Percentiles rank a stretch among this genome's conserved stretches.
Evolutionary conservation across 2,329 filamentous ascomycete genomes (phyloP).

Genomic region (Alternaria brassicae): DNA sequence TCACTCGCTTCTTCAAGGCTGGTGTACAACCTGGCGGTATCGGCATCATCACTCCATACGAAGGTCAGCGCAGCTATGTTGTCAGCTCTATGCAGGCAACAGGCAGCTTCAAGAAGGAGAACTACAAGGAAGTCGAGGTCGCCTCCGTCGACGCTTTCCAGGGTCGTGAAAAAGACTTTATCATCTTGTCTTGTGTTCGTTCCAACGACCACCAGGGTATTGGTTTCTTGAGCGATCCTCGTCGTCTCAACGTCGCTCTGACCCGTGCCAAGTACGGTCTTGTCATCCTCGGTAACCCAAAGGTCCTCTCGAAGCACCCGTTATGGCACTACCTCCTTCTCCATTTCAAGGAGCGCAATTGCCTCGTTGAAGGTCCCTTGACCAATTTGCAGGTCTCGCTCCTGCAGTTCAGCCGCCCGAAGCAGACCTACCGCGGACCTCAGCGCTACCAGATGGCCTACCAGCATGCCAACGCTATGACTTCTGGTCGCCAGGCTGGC

Average conservation of each 20-base stretch:
- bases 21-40: slow-evolving; percentile 93
- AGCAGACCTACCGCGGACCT: slow-evolving; percentile 87
- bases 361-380: slow-evolving; percentile 91
- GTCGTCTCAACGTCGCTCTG: slow-evolving; percentile 94
- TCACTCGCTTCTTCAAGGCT: slow-evolving; percentile 98
- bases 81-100: slow-evolving; percentile 99
- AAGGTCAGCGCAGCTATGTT: slow-evolving; percentile 97
- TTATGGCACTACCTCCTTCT: slow-evolving; percentile 94
- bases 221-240: slow-evolving; percentile 96
- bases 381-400: slow-evolving; percentile 96
- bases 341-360: slow-evolving; percentile 97
- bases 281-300: slow-evolving; percentile 96
- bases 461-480: slow-evolving; percentile 68
- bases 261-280: slow-evolving; percentile 97
- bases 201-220: slow-evolving; percentile 99
- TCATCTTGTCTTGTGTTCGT: slow-evolving; percentile 95
- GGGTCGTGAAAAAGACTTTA: slow-evolving; percentile 98
- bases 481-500: slow-evolving; percentile 53
- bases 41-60: slow-evolving; percentile 97
- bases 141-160: slow-evolving; percentile 99
- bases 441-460: slow-evolving; percentile 86
- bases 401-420: slow-evolving; percentile 92
- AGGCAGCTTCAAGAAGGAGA: slow-evolving; percentile 96
- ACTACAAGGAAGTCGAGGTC: slow-evolving; percentile 98
- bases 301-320: slow-evolving; percentile 96